These are phyloP conservation scores for Metarhizium guizhouense DNA, from an alignment of 2,329 filamentous ascomycete genomes.

Conservation along the genomic window DNA sequence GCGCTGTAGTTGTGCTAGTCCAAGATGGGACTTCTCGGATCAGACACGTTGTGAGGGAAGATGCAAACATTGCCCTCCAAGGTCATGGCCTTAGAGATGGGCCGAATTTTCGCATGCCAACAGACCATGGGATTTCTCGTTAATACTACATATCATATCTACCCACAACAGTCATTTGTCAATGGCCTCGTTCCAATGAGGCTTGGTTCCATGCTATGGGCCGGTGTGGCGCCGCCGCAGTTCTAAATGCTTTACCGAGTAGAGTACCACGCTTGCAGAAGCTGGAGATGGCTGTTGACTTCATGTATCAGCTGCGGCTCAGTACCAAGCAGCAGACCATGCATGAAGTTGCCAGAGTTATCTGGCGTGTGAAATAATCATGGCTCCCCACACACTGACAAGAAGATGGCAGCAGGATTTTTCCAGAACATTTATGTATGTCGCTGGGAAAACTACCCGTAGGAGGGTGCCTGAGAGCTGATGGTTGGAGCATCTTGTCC, in stretches of 20 bases:
- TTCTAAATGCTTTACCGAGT: not conserved
- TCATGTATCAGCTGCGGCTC: too few relatives aligned
- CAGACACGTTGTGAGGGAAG: not conserved
- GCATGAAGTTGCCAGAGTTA: too few relatives aligned
- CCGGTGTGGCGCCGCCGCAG: not conserved
- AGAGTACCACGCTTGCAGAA: too few relatives aligned
- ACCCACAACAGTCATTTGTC: not conserved
- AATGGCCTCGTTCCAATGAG: not conserved
- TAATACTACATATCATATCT: not conserved
- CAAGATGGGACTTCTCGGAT: not conserved
- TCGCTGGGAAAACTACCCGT: not conserved
- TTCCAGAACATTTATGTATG: not conserved
- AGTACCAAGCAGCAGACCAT: too few relatives aligned
- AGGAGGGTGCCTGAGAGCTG: not conserved
- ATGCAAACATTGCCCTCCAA: not conserved
- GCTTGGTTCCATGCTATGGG: not conserved
- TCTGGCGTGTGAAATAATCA: too few relatives aligned
- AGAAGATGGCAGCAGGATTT: not conserved
- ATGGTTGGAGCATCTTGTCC: too few relatives aligned
- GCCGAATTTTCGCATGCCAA: not conserved
- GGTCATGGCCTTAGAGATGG: not conserved
- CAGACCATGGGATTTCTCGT: not conserved
- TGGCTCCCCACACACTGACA: too few relatives aligned
- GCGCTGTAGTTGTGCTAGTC: not conserved
- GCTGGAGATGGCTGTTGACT: too few relatives aligned